These are phyloP conservation scores for Cytospora leucostoma DNA, from an alignment of 2,329 filamentous ascomycete genomes.

Conservation along the genomic window DNA sequence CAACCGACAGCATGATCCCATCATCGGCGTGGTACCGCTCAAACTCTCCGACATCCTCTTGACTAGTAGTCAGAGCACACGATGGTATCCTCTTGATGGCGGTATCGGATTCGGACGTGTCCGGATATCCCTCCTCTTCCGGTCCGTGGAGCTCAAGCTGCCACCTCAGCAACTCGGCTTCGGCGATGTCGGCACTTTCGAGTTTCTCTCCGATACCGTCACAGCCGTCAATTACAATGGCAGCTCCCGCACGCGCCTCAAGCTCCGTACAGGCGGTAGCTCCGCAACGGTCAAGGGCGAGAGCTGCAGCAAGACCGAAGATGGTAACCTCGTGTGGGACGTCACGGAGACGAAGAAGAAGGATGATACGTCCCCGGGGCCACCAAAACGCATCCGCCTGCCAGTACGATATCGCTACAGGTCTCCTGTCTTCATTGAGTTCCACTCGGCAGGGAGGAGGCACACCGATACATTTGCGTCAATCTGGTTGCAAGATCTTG, in stretches of 20 bases:
- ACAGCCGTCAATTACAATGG: conserved; percentile 63
- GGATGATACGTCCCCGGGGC: conserved; percentile 8
- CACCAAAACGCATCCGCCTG: conserved; percentile 56
- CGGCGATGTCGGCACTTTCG: conserved; percentile 91
- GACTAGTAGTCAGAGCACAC: conserved; percentile 79
- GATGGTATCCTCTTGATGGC: conserved; percentile 96
- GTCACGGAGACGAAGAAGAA: conserved; percentile 47
- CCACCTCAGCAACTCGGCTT: conserved; percentile 83
- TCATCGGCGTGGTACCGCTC: conserved; percentile 87
- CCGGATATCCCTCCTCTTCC: conserved; percentile 85
- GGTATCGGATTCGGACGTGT: conserved; percentile 90
- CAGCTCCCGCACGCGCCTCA: conserved; percentile 71
- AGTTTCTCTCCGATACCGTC: conserved; percentile 75
- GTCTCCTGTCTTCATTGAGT: conserved; percentile 86
- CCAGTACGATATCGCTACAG: conserved; percentile 90
- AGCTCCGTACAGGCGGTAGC: conserved; percentile 81
- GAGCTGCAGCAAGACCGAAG: conserved; percentile 59
- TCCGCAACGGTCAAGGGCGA: conserved; percentile 68
- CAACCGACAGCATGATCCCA: conserved; percentile 90
- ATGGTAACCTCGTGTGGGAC: conserved; percentile 57
- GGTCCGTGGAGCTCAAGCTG: conserved; percentile 81
- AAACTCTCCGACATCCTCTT: conserved; percentile 87
- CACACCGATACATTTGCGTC: conserved; percentile 73
- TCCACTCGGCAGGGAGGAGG: conserved; percentile 70
- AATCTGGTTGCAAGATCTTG: conserved; percentile 83